phyloP scores from a whole-genome alignment of 805 yeast species.

The Yamadazyma nakazawae region DNA sequence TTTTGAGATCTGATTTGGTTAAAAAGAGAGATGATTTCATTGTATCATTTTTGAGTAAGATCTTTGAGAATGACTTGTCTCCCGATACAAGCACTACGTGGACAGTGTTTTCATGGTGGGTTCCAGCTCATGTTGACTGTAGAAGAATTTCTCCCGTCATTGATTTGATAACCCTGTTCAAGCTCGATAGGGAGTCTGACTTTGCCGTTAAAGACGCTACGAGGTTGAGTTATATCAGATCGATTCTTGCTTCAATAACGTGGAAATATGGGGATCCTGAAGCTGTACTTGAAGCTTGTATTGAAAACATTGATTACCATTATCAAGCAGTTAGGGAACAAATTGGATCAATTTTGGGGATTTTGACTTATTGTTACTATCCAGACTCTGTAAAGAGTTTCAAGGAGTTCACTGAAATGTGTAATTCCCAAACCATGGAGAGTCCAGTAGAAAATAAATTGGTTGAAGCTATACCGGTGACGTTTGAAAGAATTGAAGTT shows the following conservation, averaged over 20 bases:
- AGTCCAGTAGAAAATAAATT: conserved; percentile 24
- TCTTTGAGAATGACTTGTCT: conserved; percentile 57
- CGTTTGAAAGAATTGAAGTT: conserved; percentile 44
- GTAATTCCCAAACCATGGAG: conserved; percentile 20
- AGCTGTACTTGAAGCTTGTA: conserved; percentile 39
- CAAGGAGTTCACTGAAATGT: conserved; percentile 37
- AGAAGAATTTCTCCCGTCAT: conserved; percentile 61
- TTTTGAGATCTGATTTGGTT: conserved; percentile 32
- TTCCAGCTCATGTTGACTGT: conserved; percentile 60
- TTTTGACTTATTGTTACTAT: conserved; percentile 39
- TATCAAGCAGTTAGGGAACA: conserved; percentile 70
- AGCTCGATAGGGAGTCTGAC: conserved; percentile 48
- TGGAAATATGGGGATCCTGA: conserved; percentile 57
- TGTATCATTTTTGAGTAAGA: conserved; percentile 38
- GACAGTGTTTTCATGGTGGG: conserved; percentile 74
- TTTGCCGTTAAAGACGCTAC: conserved; percentile 67
- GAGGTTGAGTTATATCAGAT: conserved; percentile 52
- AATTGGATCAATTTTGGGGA: conserved; percentile 58
- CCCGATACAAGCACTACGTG: conserved; percentile 75
- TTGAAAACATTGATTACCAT: conserved; percentile 56
- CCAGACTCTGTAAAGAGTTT: conserved; percentile 40
- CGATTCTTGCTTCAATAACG: conserved; percentile 46
- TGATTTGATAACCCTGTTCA: conserved; percentile 43
- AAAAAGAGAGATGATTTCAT: conserved; percentile 46
- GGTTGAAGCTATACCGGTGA: conserved; percentile 30